Evolutionary conservation across 192 early-diverging fungal genomes (phyloP).

Genomic region (Linnemannia hyalina): DNA sequence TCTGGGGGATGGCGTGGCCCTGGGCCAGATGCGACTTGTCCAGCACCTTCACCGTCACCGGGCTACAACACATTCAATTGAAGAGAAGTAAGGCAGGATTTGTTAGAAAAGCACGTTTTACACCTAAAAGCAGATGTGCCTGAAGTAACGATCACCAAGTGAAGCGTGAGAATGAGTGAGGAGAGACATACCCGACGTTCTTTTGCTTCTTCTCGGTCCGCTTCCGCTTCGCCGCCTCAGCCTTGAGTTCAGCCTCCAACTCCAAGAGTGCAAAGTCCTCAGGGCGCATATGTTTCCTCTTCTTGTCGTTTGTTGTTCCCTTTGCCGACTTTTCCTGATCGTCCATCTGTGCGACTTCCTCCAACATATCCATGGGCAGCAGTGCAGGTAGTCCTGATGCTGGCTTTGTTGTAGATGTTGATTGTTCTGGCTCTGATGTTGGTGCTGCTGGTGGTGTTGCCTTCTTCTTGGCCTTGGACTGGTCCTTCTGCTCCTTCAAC

Average conservation of each 20-base stretch:
- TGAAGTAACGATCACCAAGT: no score
- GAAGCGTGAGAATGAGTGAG: no score
- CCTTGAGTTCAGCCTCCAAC: slow-evolving; percentile 39
- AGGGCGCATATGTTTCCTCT: slow-evolving; percentile 49
- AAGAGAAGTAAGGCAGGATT: background rate
- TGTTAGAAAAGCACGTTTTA: background rate
- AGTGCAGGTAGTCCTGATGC: slow-evolving; percentile 18
- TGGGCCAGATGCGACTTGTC: slow-evolving; percentile 36
- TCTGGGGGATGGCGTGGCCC: slow-evolving; percentile 48
- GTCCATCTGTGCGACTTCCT: slow-evolving; percentile 46
- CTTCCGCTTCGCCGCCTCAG: slow-evolving; percentile 39
- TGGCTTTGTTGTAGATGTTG: slow-evolving; percentile 21
- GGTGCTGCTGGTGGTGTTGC: background rate
- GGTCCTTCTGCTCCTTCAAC: slow-evolving; percentile 51
- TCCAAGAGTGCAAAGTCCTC: slow-evolving; percentile 55
- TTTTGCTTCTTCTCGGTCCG: slow-evolving; percentile 43
- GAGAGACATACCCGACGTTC: slow-evolving; percentile 39
- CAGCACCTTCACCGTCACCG: slow-evolving; percentile 51
- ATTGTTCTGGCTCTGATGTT: background rate
- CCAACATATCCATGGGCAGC: slow-evolving; percentile 50
- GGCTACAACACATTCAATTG: slow-evolving; percentile 9
- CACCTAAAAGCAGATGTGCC: no score
- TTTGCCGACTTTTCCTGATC: background rate
- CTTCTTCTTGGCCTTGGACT: slow-evolving; percentile 43
- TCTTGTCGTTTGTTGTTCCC: slow-evolving; percentile 21